Percentiles rank a stretch among this genome's conserved stretches.
phyloP scores from a whole-genome alignment of 768 basidiomycete genomes.

The Rickenella mellea region DNA sequence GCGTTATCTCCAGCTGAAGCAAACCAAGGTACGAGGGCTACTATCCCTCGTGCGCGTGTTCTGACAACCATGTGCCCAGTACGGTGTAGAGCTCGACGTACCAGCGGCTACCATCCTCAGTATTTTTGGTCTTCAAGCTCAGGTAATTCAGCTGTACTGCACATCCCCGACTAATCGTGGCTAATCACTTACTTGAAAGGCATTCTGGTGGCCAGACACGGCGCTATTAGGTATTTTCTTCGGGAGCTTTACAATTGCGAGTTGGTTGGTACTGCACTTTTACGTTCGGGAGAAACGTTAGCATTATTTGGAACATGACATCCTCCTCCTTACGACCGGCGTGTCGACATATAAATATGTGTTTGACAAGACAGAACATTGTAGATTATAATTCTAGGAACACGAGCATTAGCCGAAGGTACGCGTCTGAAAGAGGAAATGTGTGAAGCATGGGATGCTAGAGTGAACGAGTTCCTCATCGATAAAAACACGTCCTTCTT shows the following conservation, averaged over 20 bases:
- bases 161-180: background rate
- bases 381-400: too few relatives aligned
- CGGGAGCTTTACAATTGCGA: conserved; percentile 62
- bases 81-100: conserved; percentile 93
- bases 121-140: conserved; percentile 85
- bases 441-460: too few relatives aligned
- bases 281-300: conserved; percentile 77
- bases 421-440: too few relatives aligned
- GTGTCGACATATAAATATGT: too few relatives aligned
- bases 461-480: too few relatives aligned
- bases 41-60: background rate
- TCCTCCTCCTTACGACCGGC: background rate
- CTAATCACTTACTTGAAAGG: conserved; percentile 27
- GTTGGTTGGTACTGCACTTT: conserved; percentile 75
- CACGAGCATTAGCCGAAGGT: too few relatives aligned
- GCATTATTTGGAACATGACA: background rate
- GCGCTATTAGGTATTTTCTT: conserved; percentile 81
- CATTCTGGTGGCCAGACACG: conserved; percentile 99
- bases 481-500: too few relatives aligned
- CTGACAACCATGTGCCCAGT: conserved; percentile 38
- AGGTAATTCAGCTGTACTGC: conserved; percentile 33
- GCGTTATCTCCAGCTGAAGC: conserved; percentile 85
- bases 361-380: too few relatives aligned
- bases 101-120: conserved; percentile 94
- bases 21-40: conserved; percentile 58